phyloP scores from a whole-genome alignment of 2,329 filamentous ascomycete genomes.

The Ceratocystis ficicola region DNA sequence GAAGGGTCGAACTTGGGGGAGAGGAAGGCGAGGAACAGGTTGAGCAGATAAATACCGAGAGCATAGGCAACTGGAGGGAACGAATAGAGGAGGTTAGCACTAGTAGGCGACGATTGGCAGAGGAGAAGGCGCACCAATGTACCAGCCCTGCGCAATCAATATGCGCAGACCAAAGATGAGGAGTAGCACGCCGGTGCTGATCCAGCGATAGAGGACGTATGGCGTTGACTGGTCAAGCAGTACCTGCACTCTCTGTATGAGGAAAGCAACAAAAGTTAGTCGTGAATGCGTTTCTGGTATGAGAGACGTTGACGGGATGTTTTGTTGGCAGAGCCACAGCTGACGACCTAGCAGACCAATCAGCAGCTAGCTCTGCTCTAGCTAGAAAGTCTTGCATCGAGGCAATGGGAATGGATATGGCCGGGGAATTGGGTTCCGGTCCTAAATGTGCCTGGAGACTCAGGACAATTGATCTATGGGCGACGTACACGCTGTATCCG shows the following conservation, averaged over 20 bases:
- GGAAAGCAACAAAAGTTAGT: slow-evolving; percentile 6
- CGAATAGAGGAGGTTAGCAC: slow-evolving; percentile 30
- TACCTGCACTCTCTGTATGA: slow-evolving; percentile 71
- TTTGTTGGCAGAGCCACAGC: background rate
- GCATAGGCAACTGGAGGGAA: slow-evolving; percentile 67
- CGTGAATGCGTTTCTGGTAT: background rate
- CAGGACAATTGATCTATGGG: background rate
- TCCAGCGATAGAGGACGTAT: slow-evolving; percentile 79
- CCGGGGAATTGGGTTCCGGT: background rate
- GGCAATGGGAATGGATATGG: slow-evolving; percentile 24
- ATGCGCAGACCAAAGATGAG: slow-evolving; percentile 79
- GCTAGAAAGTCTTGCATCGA: background rate
- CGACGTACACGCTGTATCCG: slow-evolving; percentile 55
- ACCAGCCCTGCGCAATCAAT: slow-evolving; percentile 90
- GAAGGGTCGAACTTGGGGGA: slow-evolving; percentile 98
- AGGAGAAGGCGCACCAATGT: slow-evolving; percentile 59
- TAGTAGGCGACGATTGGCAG: background rate
- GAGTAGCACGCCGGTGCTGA: slow-evolving; percentile 64
- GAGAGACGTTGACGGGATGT: background rate
- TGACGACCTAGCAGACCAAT: background rate
- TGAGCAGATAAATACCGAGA: slow-evolving; percentile 95
- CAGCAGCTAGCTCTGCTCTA: background rate
- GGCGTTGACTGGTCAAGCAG: slow-evolving; percentile 90
- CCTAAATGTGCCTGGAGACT: no score
- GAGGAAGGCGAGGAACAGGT: slow-evolving; percentile 96